phyloP scores from a whole-genome alignment of 2,329 filamentous ascomycete species.

The Aspergillus awamori region DNA sequence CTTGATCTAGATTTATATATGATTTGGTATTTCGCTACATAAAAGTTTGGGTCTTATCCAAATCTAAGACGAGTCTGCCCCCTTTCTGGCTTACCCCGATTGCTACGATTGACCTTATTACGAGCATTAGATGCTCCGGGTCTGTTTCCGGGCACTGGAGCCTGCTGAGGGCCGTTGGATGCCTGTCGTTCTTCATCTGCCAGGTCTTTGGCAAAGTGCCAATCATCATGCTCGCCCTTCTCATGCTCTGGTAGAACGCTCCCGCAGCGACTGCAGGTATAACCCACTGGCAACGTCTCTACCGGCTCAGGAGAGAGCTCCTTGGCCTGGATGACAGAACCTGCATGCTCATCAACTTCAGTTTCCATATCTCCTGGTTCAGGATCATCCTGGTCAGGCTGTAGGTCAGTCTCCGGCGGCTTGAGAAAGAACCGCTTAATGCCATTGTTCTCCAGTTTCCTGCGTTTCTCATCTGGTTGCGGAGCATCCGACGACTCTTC shows the following conservation, averaged over 20 bases:
- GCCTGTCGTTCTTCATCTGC: conserved; percentile 64
- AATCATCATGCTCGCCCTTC: conserved; percentile 80
- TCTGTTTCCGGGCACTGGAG: conserved; percentile 16
- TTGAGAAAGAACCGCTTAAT: conserved; percentile 64
- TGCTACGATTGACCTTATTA: conserved; percentile 29
- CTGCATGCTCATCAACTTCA: background rate
- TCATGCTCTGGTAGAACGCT: conserved; percentile 61
- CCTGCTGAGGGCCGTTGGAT: conserved; percentile 23
- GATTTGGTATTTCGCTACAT: background rate
- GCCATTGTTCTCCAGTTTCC: conserved; percentile 51
- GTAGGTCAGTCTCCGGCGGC: conserved; percentile 21
- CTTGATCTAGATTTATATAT: background rate
- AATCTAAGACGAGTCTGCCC: conserved; percentile 42
- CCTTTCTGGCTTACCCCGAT: conserved; percentile 37
- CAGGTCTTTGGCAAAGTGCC: conserved; percentile 90
- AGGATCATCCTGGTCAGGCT: conserved; percentile 4
- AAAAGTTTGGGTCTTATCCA: conserved; percentile 24
- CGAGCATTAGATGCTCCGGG: conserved; percentile 24
- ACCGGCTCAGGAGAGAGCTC: background rate
- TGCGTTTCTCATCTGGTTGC: conserved; percentile 45
- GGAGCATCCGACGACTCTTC: conserved; percentile 16
- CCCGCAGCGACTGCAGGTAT: conserved; percentile 68
- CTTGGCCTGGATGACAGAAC: background rate
- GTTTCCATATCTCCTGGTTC: background rate
- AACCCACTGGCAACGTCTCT: conserved; percentile 23